Evolutionary conservation across 129 eudicot species (phyloP).

Genomic region (Centella asiatica): DNA sequence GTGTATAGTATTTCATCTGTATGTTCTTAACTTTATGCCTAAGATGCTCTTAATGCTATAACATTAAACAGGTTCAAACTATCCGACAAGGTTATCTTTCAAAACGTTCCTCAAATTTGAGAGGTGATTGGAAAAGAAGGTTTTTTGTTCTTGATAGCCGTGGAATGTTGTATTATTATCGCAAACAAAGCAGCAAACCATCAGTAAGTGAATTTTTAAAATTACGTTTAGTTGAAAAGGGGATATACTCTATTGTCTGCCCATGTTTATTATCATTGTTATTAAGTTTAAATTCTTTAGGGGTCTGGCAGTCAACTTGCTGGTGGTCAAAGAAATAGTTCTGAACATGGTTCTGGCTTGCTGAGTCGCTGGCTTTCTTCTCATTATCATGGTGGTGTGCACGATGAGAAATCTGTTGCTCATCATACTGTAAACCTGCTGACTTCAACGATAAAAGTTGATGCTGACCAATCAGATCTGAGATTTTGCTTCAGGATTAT

Average conservation of each 20-base stretch:
- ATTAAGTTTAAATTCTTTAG: slow-evolving; percentile 24
- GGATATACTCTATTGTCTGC: neutral
- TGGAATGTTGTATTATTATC: slow-evolving; percentile 89
- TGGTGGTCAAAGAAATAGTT: slow-evolving; percentile 90
- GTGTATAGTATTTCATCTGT: no score
- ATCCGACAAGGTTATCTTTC: slow-evolving; percentile 91
- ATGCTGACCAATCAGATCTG: slow-evolving; percentile 93
- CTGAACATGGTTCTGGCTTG: slow-evolving; percentile 94
- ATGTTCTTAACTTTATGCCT: neutral
- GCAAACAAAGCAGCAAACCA: slow-evolving; percentile 78
- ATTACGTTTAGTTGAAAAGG: neutral
- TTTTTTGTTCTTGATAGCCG: slow-evolving; percentile 95
- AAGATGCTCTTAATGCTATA: neutral
- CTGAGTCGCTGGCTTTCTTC: slow-evolving; percentile 98
- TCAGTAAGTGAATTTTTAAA: slow-evolving; percentile 43
- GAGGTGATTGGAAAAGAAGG: slow-evolving; percentile 96
- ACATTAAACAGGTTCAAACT: slow-evolving; percentile 71
- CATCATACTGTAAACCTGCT: slow-evolving; percentile 92
- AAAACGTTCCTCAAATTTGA: slow-evolving; percentile 76
- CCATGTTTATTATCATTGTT: slow-evolving; percentile 1
- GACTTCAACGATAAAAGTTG: slow-evolving; percentile 94
- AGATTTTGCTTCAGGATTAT: slow-evolving; percentile 93
- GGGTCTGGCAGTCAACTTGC: slow-evolving; percentile 73
- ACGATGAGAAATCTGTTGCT: slow-evolving; percentile 97
- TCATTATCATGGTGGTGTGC: slow-evolving; percentile 86